Evolutionary conservation across 75 land plant species (phyloP), one percentile per base, ranked within the genome.

Genomic region (Chamaecyparis obtusa): DNA sequence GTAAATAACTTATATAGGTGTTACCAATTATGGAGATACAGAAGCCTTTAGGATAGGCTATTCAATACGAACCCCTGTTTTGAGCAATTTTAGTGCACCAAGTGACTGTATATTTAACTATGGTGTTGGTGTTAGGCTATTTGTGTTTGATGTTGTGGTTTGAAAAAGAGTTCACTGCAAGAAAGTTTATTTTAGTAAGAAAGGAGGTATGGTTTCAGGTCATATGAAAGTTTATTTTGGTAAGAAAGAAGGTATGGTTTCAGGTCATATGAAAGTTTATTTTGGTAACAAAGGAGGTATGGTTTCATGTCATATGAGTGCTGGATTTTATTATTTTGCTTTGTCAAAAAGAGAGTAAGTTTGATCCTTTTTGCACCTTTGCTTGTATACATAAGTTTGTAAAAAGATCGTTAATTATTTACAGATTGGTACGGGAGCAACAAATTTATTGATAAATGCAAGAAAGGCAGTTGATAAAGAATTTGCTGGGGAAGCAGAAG

Each of bases 341-440:
- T 41, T 81, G 83, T 24, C 51, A 0, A 81, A 10, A 79, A 41
- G 15, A 24, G 49, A 81, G 15, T 13, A 27, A 44, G 83, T n/a
- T 81, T 46, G 14, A 81, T 43, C 33, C 3, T 74, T 33, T 32
- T 11, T 74, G 76, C 16, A 81, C 14, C 24, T 46, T 81, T 81
- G 83, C 83, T 46, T 46, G 46, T 13, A 8, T 27, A 44, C 16
- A 46, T n/a, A 81, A 81, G 33, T 10, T 44, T 81, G 83, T 81
- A 46, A 81, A 1, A 46, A 46, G 48, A 5, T 81, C 10, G 27
- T 81, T 44, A 17, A 19, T 39, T 49, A 32, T 69, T 41, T 93
- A 74, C 92, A 97, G 99, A 89, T 96, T 90, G 98, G 98, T 32
- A 95, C 97, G 15, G 95, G 90, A 48, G 87, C 89, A 39, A 96